A percentile compares a stretch with the other conserved stretches of the same genome.
Evolutionary conservation across 2,329 filamentous ascomycete genomes (phyloP).

Genomic region (Coleophoma crateriformis): DNA sequence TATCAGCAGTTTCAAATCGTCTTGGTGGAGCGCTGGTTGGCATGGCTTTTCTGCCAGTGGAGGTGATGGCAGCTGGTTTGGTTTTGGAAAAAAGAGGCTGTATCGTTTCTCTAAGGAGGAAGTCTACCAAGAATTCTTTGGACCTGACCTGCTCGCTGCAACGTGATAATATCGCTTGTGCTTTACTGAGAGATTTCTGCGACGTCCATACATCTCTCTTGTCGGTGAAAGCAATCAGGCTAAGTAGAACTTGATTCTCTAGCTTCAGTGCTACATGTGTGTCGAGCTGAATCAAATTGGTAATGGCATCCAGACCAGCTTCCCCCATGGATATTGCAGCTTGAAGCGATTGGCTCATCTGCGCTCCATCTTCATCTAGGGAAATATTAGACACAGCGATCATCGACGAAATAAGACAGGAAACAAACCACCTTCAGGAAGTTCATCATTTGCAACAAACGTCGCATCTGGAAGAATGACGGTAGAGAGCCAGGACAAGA

Average conservation of each 20-base stretch:
- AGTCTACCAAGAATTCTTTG: constrained; percentile 41
- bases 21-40: constrained; percentile 33
- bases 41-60: constrained; percentile 50
- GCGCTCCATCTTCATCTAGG: too few relatives aligned
- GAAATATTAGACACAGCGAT: neutral
- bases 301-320: constrained; percentile 4
- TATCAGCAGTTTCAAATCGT: constrained; percentile 27
- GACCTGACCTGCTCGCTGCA: neutral
- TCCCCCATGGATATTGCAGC: too few relatives aligned
- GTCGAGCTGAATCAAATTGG: constrained; percentile 1
- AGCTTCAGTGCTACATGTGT: neutral
- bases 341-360: too few relatives aligned
- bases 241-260: constrained; percentile 19
- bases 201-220: constrained; percentile 33
- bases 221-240: constrained; percentile 28
- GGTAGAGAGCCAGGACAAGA: constrained; percentile 18
- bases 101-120: constrained; percentile 57
- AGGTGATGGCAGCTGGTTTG: constrained; percentile 46
- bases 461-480: constrained; percentile 16
- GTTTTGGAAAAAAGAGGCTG: constrained; percentile 61
- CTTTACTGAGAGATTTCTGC: constrained; percentile 10
- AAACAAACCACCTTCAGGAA: constrained; percentile 11
- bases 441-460: constrained; percentile 15
- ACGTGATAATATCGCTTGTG: constrained; percentile 3
- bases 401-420: constrained; percentile 1